These are phyloP conservation scores for Cucurbita moschata DNA, from an alignment of 306 rosid genomes.

Conservation along the genomic window DNA sequence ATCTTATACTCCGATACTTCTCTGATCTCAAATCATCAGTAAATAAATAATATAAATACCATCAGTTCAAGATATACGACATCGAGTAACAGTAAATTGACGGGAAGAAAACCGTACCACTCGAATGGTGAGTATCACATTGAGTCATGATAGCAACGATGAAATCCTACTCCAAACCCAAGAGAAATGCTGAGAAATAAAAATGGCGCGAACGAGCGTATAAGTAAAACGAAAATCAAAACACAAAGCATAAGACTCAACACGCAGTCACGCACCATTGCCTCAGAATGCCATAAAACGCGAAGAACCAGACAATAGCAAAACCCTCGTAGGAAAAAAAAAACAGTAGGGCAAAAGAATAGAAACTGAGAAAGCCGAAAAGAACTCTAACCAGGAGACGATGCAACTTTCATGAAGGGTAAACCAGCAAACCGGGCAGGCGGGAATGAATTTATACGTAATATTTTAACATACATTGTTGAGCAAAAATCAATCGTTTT, in stretches of 20 bases:
- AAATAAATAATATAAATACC: not conserved
- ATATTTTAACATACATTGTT: too few relatives aligned
- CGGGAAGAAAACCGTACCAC: not conserved
- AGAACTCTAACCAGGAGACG: not conserved
- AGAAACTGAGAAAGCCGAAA: not conserved
- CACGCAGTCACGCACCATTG: not conserved
- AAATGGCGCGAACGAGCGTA: not conserved
- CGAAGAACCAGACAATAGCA: not conserved
- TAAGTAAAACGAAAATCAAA: not conserved
- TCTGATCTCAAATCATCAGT: not conserved
- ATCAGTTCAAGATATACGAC: not conserved
- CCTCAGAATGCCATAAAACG: not conserved
- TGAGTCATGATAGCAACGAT: not conserved
- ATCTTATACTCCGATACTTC: not conserved
- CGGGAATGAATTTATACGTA: not conserved
- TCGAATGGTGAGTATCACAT: not conserved
- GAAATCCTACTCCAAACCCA: not conserved
- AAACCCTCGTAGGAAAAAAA: not conserved
- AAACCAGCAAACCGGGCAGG: not conserved
- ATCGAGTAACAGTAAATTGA: not conserved
- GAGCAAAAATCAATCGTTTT: too few relatives aligned
- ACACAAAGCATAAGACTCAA: not conserved
- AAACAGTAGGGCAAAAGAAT: not conserved
- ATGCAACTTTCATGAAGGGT: not conserved
- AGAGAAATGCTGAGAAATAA: not conserved